Percentiles rank a stretch among this genome's conserved stretches.
These are phyloP conservation scores for Alternaria conjuncta DNA, from an alignment of 2,329 filamentous ascomycete genomes.

Conservation along the genomic window DNA sequence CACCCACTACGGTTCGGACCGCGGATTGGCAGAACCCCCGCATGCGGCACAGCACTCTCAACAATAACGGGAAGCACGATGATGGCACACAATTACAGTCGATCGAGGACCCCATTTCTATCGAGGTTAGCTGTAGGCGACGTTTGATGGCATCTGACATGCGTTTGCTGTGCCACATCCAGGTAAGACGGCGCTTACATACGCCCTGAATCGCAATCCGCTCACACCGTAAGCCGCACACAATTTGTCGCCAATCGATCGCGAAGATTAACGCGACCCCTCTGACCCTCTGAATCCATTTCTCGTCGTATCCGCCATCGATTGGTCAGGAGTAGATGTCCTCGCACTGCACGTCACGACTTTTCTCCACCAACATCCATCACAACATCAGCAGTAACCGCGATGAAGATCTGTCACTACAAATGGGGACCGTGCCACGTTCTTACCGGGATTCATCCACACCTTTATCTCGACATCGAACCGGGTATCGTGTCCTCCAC, in stretches of 20 bases:
- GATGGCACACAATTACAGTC: not conserved
- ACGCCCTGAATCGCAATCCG: not conserved
- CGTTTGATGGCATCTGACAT: slow-evolving; percentile 2
- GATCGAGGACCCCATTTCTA: not conserved
- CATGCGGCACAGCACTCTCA: not conserved
- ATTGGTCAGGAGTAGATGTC: not conserved
- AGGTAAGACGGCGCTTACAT: not conserved
- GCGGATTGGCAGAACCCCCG: not conserved
- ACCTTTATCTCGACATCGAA: not conserved
- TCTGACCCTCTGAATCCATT: not conserved
- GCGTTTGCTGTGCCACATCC: not conserved
- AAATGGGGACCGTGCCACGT: not conserved
- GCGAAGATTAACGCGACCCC: not conserved
- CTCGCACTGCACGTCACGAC: not conserved
- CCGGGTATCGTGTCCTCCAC: not conserved
- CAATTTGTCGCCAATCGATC: not conserved
- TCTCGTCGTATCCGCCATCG: not conserved
- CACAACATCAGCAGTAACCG: not conserved
- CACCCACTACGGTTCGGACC: slow-evolving; percentile 1
- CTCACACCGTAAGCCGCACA: not conserved
- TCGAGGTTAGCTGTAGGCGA: not conserved
- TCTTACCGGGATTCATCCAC: not conserved
- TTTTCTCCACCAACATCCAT: not conserved
- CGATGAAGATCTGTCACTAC: not conserved
- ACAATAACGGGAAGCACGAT: not conserved